A percentile compares a stretch with the other conserved stretches of the same genome.
phyloP scores from a whole-genome alignment of 768 basidiomycete genomes.

The Vararia minispora region DNA sequence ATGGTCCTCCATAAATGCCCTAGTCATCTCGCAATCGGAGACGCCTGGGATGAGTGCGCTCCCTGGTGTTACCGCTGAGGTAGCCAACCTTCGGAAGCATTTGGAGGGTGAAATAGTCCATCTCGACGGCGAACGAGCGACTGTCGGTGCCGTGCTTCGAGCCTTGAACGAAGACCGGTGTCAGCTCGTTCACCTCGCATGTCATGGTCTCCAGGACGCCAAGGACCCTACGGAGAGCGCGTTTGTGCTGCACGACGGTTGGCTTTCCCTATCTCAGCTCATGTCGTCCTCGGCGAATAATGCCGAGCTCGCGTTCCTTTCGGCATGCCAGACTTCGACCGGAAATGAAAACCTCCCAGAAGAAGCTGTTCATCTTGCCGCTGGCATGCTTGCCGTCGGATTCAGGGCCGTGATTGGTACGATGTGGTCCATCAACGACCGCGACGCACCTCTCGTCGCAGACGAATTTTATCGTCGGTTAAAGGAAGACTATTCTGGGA shows the following conservation, averaged over 20 bases:
- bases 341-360: constrained; percentile 4
- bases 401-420: constrained; percentile 9
- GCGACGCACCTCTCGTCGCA: constrained; percentile 5
- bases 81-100: neutral
- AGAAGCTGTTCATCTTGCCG: constrained; percentile 11
- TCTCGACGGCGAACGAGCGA: neutral
- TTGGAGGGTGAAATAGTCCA: neutral
- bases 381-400: constrained; percentile 10
- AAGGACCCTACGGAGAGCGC: constrained; percentile 2
- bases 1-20: neutral
- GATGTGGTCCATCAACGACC: constrained; percentile 10
- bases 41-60: neutral
- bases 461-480: constrained; percentile 5
- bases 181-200: constrained; percentile 5
- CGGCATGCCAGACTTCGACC: constrained; percentile 8
- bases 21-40: constrained; percentile 2
- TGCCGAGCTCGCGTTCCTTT: constrained; percentile 8
- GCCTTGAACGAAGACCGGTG: neutral
- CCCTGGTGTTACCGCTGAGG: constrained; percentile 1
- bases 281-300: constrained; percentile 6
- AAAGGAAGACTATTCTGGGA: neutral
- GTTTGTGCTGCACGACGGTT: constrained; percentile 7
- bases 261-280: constrained; percentile 3
- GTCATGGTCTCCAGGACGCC: constrained; percentile 3
- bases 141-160: neutral